Conservation (phyloP, 2,329 filamentous ascomycete genomes). For the Hawksworthiomyces lignivorus region DNA sequence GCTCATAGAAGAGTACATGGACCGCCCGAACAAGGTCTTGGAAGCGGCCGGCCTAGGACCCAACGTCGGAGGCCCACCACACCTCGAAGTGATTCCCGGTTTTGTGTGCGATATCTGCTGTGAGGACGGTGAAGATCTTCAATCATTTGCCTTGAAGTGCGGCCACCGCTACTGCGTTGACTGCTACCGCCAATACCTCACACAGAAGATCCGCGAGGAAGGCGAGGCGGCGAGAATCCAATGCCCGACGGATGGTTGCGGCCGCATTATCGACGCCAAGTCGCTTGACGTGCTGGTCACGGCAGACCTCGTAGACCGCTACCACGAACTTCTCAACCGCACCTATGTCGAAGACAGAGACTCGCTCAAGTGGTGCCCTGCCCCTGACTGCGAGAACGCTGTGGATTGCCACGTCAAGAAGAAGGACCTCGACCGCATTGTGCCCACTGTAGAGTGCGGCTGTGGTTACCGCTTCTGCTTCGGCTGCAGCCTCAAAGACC, state of each 20-base stretch:
- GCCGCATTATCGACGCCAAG: constrained; percentile 82
- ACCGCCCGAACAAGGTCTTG: constrained; percentile 68
- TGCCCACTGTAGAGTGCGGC: constrained; percentile 80
- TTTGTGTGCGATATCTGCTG: constrained; percentile 96
- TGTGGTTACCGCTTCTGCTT: constrained; percentile 92
- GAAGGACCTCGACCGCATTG: constrained; percentile 74
- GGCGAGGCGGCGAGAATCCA: constrained; percentile 92
- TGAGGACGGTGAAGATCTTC: constrained; percentile 69
- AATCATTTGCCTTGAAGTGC: constrained; percentile 92
- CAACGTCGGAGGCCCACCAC: constrained; percentile 52
- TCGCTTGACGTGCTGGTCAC: constrained; percentile 72
- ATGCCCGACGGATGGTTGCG: constrained; percentile 82
- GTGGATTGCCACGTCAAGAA: constrained; percentile 83
- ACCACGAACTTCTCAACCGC: constrained; percentile 77
- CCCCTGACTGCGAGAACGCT: constrained; percentile 92
- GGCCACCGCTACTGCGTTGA: constrained; percentile 87
- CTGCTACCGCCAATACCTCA: constrained; percentile 87
- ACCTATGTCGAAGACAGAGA: constrained; percentile 98
- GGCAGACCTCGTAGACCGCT: constrained; percentile 51
- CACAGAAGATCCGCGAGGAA: constrained; percentile 89
- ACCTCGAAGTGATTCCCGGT: constrained; percentile 61
- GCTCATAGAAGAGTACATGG: constrained; percentile 94
- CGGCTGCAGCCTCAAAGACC: constrained; percentile 80
- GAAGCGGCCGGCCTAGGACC: constrained; percentile 77
- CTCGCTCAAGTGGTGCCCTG: constrained; percentile 92